Conservation (phyloP, 306 rosid genomes). For the Gastrolobium bilobum region DNA sequence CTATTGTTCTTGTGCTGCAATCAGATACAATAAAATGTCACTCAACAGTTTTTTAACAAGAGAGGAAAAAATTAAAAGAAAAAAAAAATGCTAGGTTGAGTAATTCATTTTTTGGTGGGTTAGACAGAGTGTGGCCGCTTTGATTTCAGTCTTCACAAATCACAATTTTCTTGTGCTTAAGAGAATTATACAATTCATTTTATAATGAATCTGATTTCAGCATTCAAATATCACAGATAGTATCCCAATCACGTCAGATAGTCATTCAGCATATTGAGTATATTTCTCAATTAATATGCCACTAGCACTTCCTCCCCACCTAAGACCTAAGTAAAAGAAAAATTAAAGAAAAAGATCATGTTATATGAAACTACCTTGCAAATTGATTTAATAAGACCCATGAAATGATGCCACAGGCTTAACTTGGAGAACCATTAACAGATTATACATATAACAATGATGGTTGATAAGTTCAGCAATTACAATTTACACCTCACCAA, state of each 20-base stretch:
- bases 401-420: background rate
- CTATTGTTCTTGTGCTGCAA: conserved; percentile 84
- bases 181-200: background rate
- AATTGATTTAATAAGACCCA: background rate
- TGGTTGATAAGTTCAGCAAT: conserved; percentile 7
- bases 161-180: conserved; percentile 14
- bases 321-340: conserved; percentile 23
- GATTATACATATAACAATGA: conserved; percentile 25
- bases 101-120: background rate
- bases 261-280: conserved; percentile 29
- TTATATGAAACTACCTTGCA: conserved; percentile 11
- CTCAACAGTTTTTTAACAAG: conserved; percentile 1
- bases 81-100: conserved; percentile 35
- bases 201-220: conserved; percentile 14
- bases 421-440: background rate
- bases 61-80: background rate
- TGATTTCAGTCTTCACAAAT: background rate
- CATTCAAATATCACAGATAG: conserved; percentile 28
- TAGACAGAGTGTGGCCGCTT: conserved; percentile 34
- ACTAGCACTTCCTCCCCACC: conserved; percentile 34
- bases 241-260: conserved; percentile 25
- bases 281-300: conserved; percentile 27
- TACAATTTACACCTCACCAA: conserved; percentile 17
- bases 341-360: background rate
- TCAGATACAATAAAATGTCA: conserved; percentile 44